These are phyloP conservation scores for Scedosporium apiospermum DNA, from an alignment of 2,329 filamentous ascomycete genomes.

Conservation along the genomic window DNA sequence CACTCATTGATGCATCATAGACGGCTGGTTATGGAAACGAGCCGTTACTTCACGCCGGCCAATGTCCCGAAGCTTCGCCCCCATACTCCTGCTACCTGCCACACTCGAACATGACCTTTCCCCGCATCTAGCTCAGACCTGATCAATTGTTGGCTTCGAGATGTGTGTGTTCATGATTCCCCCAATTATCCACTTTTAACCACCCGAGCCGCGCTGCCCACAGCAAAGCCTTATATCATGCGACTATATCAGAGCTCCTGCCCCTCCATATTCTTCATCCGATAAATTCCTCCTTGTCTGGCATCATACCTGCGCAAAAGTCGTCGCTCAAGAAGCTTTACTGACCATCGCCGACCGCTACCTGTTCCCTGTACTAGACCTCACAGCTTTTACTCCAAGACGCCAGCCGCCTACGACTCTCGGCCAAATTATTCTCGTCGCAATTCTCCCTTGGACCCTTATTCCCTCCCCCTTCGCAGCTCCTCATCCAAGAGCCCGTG, in stretches of 20 bases:
- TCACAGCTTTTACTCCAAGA: slow-evolving; percentile 2
- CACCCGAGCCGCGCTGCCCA: background rate
- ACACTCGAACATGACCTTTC: background rate
- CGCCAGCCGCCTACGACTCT: slow-evolving; percentile 5
- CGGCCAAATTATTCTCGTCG: slow-evolving; percentile 8
- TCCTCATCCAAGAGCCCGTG: slow-evolving; percentile 32
- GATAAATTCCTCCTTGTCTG: background rate
- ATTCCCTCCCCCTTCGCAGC: slow-evolving; percentile 23
- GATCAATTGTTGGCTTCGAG: background rate
- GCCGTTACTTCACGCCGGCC: background rate
- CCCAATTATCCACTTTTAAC: background rate
- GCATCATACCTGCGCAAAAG: background rate
- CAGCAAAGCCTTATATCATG: background rate
- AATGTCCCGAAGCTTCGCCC: background rate
- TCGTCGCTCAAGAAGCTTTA: background rate
- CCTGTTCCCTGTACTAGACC: slow-evolving; percentile 10
- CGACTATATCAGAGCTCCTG: background rate
- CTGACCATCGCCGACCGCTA: slow-evolving; percentile 12
- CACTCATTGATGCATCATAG: background rate
- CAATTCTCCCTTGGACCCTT: slow-evolving; percentile 11
- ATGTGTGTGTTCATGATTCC: background rate
- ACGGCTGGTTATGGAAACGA: background rate
- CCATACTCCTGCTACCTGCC: background rate
- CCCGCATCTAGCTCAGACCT: background rate
- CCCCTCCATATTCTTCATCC: background rate